Evolutionary conservation across 768 basidiomycete genomes (phyloP).

Genomic region (Macrolepiota albuminosa): DNA sequence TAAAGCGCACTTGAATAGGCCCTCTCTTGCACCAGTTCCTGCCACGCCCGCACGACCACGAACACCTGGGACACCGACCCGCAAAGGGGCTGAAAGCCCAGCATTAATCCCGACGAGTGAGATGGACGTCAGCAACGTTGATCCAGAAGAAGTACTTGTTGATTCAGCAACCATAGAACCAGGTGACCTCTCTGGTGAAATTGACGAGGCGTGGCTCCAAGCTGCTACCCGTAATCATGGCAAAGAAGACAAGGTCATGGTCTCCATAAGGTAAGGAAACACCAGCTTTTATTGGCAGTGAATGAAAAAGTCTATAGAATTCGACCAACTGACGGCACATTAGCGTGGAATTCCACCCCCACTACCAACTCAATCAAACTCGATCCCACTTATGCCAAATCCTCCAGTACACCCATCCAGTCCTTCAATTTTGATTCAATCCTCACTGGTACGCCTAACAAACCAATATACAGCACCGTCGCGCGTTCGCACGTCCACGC

Average conservation of each 20-base stretch:
- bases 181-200: constrained; percentile 61
- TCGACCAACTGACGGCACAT: constrained; percentile 47
- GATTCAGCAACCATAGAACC: constrained; percentile 71
- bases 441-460: constrained; percentile 75
- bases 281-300: constrained; percentile 8
- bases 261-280: constrained; percentile 64
- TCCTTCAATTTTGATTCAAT: constrained; percentile 70
- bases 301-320: constrained; percentile 36
- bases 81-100: constrained; percentile 45
- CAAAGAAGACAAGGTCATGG: constrained; percentile 83
- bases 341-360: constrained; percentile 53
- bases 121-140: constrained; percentile 73
- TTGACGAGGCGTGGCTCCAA: constrained; percentile 54
- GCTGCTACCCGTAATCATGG: constrained; percentile 46
- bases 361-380: constrained; percentile 55
- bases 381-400: constrained; percentile 49
- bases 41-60: constrained; percentile 54
- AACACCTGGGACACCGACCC: constrained; percentile 48
- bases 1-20: constrained; percentile 18
- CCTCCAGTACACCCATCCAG: constrained; percentile 23
- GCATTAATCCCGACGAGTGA: constrained; percentile 47
- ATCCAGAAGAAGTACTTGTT: constrained; percentile 71
- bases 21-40: constrained; percentile 42
- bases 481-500: constrained; percentile 79
- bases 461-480: constrained; percentile 70